Evolutionary conservation across 225 moss, liverwort and hornwort species (phyloP).

Genomic region (Straminergon stramineum): DNA sequence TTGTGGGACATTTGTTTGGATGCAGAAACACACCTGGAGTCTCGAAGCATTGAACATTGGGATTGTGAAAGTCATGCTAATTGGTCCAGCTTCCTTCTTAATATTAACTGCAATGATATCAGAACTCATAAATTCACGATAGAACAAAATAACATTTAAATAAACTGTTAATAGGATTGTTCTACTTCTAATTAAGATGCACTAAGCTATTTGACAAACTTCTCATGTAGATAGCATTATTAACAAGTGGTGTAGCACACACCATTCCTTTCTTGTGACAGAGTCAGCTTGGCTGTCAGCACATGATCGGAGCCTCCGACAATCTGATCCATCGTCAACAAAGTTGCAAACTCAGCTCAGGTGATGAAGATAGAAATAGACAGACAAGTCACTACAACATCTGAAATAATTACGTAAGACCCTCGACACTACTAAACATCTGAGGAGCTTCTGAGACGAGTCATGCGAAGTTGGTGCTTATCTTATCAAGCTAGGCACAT

Average conservation of each 20-base stretch:
- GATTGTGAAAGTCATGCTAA: constrained; percentile 97
- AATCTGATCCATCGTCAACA: constrained; percentile 44
- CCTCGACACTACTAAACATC: not conserved
- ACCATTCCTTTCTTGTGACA: constrained; percentile 88
- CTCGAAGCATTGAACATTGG: constrained; percentile 98
- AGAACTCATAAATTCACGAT: not conserved
- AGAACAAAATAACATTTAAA: not conserved
- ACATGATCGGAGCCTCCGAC: constrained; percentile 91
- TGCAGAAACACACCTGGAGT: constrained; percentile 48
- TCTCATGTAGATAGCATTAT: not conserved
- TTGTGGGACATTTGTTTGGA: not conserved
- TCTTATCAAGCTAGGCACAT: not conserved
- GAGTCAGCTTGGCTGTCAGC: constrained; percentile 78
- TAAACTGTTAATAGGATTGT: not conserved
- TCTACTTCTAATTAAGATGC: not conserved
- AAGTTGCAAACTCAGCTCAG: not conserved
- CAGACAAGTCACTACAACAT: not conserved
- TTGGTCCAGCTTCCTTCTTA: constrained; percentile 91
- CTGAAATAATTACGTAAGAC: not conserved
- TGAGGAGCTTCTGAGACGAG: not conserved
- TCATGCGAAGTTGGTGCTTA: not conserved
- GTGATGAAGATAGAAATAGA: not conserved
- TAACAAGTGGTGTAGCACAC: not conserved
- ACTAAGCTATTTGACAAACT: not conserved
- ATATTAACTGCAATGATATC: constrained; percentile 65